Percentiles rank a stretch among this genome's conserved stretches.
Conservation (phyloP, 1,284 basidiomycete species). For the Ceratobasidium sp. region DNA sequence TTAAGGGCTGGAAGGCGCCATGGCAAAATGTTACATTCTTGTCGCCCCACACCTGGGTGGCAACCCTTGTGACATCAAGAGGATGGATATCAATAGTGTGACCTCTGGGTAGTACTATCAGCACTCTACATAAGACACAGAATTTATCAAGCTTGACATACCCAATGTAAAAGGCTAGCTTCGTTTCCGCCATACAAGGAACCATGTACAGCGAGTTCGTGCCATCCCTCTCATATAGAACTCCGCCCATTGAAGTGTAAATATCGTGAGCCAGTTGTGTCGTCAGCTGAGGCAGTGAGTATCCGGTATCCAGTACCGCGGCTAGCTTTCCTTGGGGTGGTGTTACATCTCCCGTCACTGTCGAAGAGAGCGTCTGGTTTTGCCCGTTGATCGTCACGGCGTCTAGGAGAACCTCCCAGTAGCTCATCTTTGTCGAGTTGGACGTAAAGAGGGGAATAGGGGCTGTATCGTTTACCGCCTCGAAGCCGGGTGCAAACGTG, state of each 20-base stretch:
- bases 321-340: conserved; percentile 29
- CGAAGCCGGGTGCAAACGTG: conserved; percentile 25
- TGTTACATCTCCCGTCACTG: conserved; percentile 1
- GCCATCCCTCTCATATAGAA: not conserved
- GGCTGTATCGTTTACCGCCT: conserved; percentile 22
- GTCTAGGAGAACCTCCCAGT: conserved; percentile 26
- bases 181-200: conserved; percentile 25
- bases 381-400: conserved; percentile 22
- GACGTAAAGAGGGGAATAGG: conserved; percentile 14
- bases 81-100: conserved; percentile 30
- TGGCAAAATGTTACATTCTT: conserved; percentile 23
- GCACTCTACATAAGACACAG: not conserved
- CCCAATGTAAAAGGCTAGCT: conserved; percentile 33
- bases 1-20: conserved; percentile 18
- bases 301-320: conserved; percentile 24
- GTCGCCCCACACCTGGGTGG: not conserved
- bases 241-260: conserved; percentile 20
- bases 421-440: not conserved
- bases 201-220: conserved; percentile 11
- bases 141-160: not conserved
- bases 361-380: conserved; percentile 29
- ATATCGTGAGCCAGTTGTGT: conserved; percentile 22
- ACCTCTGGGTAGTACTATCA: not conserved
- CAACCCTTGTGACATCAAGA: conserved; percentile 2
- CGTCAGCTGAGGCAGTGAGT: conserved; percentile 24